Base-by-base conservation (phyloP, 345 rosid species). In the Boechera stricta region DNA sequence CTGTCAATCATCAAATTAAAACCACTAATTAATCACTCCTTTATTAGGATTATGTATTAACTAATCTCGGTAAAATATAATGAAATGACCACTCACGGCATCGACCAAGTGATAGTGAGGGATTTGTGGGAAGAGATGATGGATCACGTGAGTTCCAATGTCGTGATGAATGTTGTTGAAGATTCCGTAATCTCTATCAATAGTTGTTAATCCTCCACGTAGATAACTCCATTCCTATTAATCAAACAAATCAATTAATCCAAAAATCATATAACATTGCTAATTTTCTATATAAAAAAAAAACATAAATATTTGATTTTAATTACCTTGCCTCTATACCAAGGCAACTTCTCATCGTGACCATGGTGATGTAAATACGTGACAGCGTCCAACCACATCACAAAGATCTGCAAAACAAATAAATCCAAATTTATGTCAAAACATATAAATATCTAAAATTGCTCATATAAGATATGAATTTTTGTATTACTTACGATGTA, bases 291-390 rank as follows among this genome's bases (percentile, higher is more conserved):
- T 28, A 2, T 28, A 2, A 2, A 28, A 28, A 26, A 28, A 28
- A 2, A 21, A 42, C 15, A 42, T 10, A 41, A 42, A 11, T 4
- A 10, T 39, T 10, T 41, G 63, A 68, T n/a, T 69, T 10, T n/a
- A 21, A 44, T 10, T 88, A 93, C 98, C 98, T 91, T 84, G 80
- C 93, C 92, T 5, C 98, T 89, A 77, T 93, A 91, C 98, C 98
- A 93, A 8, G 98, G 98, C 59, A 93, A 90, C 71, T 87, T 93
- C 59, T 88, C 86, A 51, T 85, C 85, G 41, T 89, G 82, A 28
- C 97, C 97, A 75, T 93, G 98, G 82, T 89, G 98, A 75, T 93
- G 95, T 77, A 93, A 78, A 82, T 91, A 93, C 21, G 98, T 93
- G 3, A 93, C 98, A 3, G 85, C 64, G 64, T 93, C 98, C 82